Evolutionary conservation across 192 early-diverging fungal genomes (phyloP).

Genomic region (Coemansia sp.): DNA sequence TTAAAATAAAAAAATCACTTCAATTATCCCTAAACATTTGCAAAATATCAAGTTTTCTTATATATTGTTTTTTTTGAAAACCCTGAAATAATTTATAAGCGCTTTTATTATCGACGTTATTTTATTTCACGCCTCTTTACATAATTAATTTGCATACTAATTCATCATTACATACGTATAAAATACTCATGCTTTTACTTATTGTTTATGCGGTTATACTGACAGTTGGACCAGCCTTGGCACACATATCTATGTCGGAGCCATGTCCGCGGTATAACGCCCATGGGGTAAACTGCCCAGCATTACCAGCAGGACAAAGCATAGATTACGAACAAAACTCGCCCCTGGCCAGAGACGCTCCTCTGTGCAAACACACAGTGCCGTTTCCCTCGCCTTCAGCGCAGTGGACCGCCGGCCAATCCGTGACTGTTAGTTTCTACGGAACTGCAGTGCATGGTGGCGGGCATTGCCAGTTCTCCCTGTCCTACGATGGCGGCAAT

Average conservation of each 20-base stretch:
- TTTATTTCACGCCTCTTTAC: too few relatives aligned
- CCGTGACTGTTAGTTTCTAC: conserved; percentile 43
- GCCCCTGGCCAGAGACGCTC: conserved; percentile 1
- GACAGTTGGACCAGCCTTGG: neutral
- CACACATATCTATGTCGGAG: neutral
- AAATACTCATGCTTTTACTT: neutral
- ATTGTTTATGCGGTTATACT: neutral
- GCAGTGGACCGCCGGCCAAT: conserved; percentile 46
- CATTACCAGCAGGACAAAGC: neutral
- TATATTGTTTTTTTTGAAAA: neutral
- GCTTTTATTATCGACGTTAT: too few relatives aligned
- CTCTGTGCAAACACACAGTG: conserved; percentile 13
- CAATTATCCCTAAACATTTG: too few relatives aligned
- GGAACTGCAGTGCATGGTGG: conserved; percentile 40
- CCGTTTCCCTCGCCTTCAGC: conserved; percentile 17
- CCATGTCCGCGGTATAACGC: conserved; percentile 8
- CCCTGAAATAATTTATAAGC: too few relatives aligned
- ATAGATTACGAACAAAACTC: conserved; percentile 8
- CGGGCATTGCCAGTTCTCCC: conserved; percentile 63
- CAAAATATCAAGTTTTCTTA: too few relatives aligned
- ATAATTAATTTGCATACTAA: too few relatives aligned
- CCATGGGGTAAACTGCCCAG: neutral
- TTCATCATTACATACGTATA: too few relatives aligned
- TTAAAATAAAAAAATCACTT: too few relatives aligned
- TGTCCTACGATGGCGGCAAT: conserved; percentile 57